Evolutionary conservation across 179 eudicot genomes (phyloP).

Genomic region (Nepenthes alata): DNA sequence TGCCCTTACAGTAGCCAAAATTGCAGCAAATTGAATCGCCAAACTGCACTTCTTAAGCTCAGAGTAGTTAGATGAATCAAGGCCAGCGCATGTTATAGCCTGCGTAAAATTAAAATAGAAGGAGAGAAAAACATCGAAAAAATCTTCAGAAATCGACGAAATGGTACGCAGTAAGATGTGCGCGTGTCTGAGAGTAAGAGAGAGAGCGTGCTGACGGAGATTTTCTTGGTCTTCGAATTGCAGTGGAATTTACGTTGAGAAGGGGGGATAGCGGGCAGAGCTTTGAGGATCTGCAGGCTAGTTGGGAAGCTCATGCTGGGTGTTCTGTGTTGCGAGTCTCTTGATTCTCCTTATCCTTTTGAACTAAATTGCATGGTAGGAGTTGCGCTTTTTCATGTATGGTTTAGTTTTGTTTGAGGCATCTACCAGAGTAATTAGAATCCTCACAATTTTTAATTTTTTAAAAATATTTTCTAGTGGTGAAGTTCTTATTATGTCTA

Average conservation of each 20-base stretch:
- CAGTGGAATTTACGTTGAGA: constrained; percentile 19
- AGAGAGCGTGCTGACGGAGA: not conserved
- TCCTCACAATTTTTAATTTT: too few relatives aligned
- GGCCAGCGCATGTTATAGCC: constrained; percentile 5
- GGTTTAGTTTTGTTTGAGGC: too few relatives aligned
- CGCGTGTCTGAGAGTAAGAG: not conserved
- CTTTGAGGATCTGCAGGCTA: constrained; percentile 40
- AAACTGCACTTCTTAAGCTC: constrained; percentile 14
- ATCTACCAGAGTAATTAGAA: too few relatives aligned
- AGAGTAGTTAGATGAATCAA: constrained; percentile 5
- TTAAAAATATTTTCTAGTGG: too few relatives aligned
- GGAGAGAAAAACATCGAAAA: too few relatives aligned
- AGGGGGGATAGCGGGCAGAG: constrained; percentile 38
- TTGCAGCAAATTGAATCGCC: constrained; percentile 36
- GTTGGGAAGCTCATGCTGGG: constrained; percentile 34
- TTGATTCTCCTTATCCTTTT: constrained; percentile 13
- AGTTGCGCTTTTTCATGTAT: not conserved
- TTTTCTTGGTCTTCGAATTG: constrained; percentile 16
- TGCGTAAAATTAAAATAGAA: not conserved
- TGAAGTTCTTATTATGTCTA: too few relatives aligned
- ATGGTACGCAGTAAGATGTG: not conserved
- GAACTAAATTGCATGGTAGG: not conserved
- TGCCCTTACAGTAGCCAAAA: constrained; percentile 37
- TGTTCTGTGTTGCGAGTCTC: constrained; percentile 2
- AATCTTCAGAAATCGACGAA: not conserved